A percentile compares a stretch with the other conserved stretches of the same genome.
These are phyloP conservation scores for Phytophthora pseudosyringae DNA, from an alignment of 352 stramenopile genomes.

Conservation along the genomic window DNA sequence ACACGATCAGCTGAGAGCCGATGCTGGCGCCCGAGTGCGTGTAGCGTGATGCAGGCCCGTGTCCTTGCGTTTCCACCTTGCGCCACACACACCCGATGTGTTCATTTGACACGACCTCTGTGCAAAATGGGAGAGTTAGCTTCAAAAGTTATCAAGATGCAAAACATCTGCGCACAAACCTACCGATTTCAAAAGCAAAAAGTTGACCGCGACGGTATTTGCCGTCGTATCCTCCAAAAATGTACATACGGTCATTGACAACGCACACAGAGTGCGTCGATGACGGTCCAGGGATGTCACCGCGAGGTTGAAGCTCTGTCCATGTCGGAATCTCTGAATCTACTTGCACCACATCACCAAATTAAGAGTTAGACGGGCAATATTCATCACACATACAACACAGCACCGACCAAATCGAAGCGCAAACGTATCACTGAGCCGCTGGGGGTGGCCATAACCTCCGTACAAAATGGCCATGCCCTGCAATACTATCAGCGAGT, in stretches of 20 bases:
- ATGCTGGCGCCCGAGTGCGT: conserved; percentile 58
- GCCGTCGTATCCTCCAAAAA: conserved; percentile 70
- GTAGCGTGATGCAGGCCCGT: conserved; percentile 49
- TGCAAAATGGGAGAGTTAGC: conserved; percentile 6
- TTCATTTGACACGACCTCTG: conserved; percentile 41
- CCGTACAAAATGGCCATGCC: conserved; percentile 59
- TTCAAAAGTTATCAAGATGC: neutral
- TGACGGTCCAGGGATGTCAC: conserved; percentile 49
- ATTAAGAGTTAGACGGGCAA: conserved; percentile 6
- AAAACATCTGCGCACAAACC: neutral
- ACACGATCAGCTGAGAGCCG: conserved; percentile 58
- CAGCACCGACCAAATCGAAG: conserved; percentile 54
- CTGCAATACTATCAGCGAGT: conserved; percentile 52
- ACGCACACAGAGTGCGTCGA: conserved; percentile 68
- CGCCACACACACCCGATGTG: conserved; percentile 48
- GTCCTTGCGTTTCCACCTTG: conserved; percentile 47
- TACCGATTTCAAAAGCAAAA: conserved; percentile 55
- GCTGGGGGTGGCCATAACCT: conserved; percentile 58
- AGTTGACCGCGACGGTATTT: conserved; percentile 59
- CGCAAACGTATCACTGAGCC: conserved; percentile 60
- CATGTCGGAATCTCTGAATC: conserved; percentile 53
- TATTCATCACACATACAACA: neutral
- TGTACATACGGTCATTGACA: conserved; percentile 56
- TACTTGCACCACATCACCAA: conserved; percentile 9
- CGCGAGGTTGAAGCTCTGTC: conserved; percentile 47